phyloP scores from a whole-genome alignment of 768 basidiomycete species.

The Amanita brunnescens region DNA sequence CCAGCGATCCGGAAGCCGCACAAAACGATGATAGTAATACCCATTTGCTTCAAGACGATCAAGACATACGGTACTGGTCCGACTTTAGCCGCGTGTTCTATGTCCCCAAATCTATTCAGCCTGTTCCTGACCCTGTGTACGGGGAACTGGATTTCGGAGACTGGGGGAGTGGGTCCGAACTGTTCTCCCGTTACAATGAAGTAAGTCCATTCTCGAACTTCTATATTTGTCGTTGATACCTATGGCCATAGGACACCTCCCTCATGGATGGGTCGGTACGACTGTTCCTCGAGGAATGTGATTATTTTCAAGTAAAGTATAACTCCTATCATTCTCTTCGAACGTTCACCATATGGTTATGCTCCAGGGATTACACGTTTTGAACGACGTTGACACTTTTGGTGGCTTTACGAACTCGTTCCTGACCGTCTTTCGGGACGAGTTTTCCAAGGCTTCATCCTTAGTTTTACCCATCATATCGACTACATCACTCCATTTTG shows the following conservation, averaged over 20 bases:
- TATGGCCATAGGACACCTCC: conserved; percentile 38
- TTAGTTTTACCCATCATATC: conserved; percentile 54
- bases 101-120: conserved; percentile 56
- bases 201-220: conserved; percentile 24
- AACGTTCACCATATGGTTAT: neutral
- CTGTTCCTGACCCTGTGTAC: conserved; percentile 47
- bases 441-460: conserved; percentile 53
- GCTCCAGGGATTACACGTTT: conserved; percentile 59
- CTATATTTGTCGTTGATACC: neutral
- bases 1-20: neutral
- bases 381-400: conserved; percentile 52
- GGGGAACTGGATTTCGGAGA: conserved; percentile 46
- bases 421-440: conserved; percentile 55
- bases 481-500: conserved; percentile 21
- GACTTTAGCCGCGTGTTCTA: conserved; percentile 61
- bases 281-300: conserved; percentile 64
- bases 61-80: conserved; percentile 53
- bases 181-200: conserved; percentile 46
- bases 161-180: conserved; percentile 46
- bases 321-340: neutral
- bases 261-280: conserved; percentile 66
- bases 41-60: conserved; percentile 10
- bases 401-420: conserved; percentile 58
- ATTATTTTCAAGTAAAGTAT: conserved; percentile 53
- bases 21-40: conserved; percentile 5